Evolutionary conservation across 495 filamentous ascomycete species (phyloP).

Genomic region (Penicillium soppii): DNA sequence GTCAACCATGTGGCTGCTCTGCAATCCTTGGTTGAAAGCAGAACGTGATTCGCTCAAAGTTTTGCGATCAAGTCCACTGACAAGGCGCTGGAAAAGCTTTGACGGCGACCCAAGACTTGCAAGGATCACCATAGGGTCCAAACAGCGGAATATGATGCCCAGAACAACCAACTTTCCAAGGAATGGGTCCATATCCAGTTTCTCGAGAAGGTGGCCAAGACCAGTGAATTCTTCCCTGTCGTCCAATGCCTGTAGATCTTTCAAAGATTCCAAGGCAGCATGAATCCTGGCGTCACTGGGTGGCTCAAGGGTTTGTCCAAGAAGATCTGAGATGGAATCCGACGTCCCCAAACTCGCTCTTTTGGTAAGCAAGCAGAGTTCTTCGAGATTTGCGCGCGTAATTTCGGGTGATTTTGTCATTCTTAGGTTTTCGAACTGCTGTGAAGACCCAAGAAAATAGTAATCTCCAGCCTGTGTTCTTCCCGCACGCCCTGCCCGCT

Average conservation of each 20-base stretch:
- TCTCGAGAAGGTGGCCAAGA: slow-evolving; percentile 49
- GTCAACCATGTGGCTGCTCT: too few relatives aligned
- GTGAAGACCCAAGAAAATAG: slow-evolving; percentile 53
- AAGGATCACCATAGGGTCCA: slow-evolving; percentile 59
- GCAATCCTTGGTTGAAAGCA: too few relatives aligned
- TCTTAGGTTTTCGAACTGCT: slow-evolving; percentile 48
- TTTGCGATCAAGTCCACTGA: slow-evolving; percentile 20
- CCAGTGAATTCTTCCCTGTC: slow-evolving; percentile 50
- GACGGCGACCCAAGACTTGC: slow-evolving; percentile 28
- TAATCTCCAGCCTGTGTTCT: slow-evolving; percentile 59
- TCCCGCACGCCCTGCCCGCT: slow-evolving; percentile 59
- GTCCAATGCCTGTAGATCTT: slow-evolving; percentile 48
- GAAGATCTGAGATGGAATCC: slow-evolving; percentile 39
- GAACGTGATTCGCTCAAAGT: too few relatives aligned
- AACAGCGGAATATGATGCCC: slow-evolving; percentile 59
- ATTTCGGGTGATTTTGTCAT: slow-evolving; percentile 45
- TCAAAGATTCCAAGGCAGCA: slow-evolving; percentile 44
- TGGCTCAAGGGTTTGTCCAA: slow-evolving; percentile 53
- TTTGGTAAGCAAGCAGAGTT: slow-evolving; percentile 17
- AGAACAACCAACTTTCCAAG: slow-evolving; percentile 59
- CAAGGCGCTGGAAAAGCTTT: too few relatives aligned
- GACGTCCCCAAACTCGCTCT: background rate
- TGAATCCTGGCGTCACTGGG: slow-evolving; percentile 44
- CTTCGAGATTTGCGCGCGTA: slow-evolving; percentile 12
- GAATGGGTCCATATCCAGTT: slow-evolving; percentile 48